Conservation (phyloP, 2,329 filamentous ascomycete species). For the Fusarium guadeloupense region DNA sequence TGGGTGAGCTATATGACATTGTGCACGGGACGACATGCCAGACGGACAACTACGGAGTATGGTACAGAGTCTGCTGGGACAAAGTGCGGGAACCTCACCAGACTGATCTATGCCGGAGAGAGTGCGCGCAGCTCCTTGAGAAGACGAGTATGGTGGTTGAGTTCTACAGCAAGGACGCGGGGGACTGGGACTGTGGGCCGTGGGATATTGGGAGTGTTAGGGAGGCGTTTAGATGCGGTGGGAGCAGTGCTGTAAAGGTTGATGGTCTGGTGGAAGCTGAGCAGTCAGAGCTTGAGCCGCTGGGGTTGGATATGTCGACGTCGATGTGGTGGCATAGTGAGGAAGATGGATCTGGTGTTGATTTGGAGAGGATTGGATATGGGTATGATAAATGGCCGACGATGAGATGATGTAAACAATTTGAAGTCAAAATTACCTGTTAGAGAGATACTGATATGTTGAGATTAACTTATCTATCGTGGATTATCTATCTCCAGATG, state of each 20-base stretch:
- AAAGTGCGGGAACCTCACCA: neutral
- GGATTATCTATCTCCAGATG: neutral
- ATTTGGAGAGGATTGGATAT: slow-evolving; percentile 3
- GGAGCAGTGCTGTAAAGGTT: neutral
- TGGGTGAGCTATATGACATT: slow-evolving; percentile 34
- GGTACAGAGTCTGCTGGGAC: slow-evolving; percentile 24
- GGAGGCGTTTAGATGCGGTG: slow-evolving; percentile 6
- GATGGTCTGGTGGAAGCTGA: neutral
- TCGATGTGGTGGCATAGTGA: slow-evolving; percentile 10
- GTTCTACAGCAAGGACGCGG: slow-evolving; percentile 5
- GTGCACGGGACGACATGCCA: slow-evolving; percentile 16
- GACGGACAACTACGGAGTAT: slow-evolving; percentile 1
- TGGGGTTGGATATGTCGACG: slow-evolving; percentile 7
- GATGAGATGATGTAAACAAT: neutral
- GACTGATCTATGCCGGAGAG: slow-evolving; percentile 1
- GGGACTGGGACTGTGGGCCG: slow-evolving; percentile 15
- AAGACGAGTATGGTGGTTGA: slow-evolving; percentile 20
- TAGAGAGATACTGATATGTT: neutral
- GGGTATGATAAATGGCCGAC: slow-evolving; percentile 7
- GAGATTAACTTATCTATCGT: neutral
- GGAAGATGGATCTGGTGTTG: slow-evolving; percentile 18
- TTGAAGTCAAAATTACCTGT: too few relatives aligned
- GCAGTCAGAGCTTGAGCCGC: slow-evolving; percentile 6
- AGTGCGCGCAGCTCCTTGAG: slow-evolving; percentile 6
- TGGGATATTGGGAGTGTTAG: slow-evolving; percentile 12